Conservation (phyloP, 2,329 filamentous ascomycete species). For the Xylaria sp. region DNA sequence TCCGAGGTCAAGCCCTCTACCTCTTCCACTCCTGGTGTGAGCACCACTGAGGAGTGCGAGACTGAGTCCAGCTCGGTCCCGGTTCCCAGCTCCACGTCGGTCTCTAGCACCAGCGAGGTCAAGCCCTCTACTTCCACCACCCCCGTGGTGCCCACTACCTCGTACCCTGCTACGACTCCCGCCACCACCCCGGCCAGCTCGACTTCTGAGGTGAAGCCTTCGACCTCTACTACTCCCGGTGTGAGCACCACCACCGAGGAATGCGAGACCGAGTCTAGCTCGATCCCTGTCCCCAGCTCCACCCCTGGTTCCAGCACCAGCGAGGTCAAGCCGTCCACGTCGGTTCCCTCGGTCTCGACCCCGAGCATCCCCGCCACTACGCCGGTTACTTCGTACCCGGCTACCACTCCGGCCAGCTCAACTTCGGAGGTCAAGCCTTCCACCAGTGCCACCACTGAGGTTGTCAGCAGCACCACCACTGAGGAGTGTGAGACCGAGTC, state of each 20-base stretch:
- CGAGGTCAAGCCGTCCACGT: neutral
- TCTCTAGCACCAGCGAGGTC: neutral
- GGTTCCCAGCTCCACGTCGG: neutral
- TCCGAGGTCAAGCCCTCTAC: too few relatives aligned
- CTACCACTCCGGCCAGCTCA: too few relatives aligned
- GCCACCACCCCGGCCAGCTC: neutral
- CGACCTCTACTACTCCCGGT: neutral
- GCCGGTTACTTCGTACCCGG: too few relatives aligned
- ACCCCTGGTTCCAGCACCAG: neutral
- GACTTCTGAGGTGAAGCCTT: too few relatives aligned
- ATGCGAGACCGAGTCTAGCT: neutral
- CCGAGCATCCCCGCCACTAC: too few relatives aligned
- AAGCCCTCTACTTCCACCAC: too few relatives aligned
- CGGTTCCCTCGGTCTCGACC: too few relatives aligned
- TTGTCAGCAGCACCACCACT: neutral
- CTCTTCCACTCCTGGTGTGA: too few relatives aligned
- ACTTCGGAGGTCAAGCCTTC: too few relatives aligned
- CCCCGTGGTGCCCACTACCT: too few relatives aligned
- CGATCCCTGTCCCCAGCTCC: neutral
- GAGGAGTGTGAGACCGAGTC: slow-evolving; percentile 22
- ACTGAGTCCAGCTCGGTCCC: neutral
- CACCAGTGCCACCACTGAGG: neutral
- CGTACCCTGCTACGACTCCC: neutral
- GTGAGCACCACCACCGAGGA: neutral
- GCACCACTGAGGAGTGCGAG: neutral